A percentile compares a stretch with the other conserved stretches of the same genome.
These are phyloP conservation scores for Diplodia sapinea DNA, from an alignment of 2,329 filamentous ascomycete species.

Conservation along the genomic window DNA sequence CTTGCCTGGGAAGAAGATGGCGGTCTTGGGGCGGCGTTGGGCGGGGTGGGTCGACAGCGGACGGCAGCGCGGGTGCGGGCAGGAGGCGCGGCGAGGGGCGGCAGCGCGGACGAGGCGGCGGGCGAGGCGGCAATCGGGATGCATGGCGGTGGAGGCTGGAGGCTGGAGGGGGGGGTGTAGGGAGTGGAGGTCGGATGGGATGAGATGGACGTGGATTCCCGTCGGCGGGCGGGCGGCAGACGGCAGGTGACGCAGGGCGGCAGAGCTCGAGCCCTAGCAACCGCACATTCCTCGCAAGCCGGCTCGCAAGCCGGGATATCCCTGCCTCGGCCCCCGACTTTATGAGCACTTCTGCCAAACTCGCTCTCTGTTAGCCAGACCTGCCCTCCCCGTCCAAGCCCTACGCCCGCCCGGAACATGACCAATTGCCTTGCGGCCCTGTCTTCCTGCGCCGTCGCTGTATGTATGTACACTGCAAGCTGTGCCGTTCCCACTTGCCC, in stretches of 20 bases:
- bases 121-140: constrained; percentile 2
- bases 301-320: constrained; percentile 18
- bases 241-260: constrained; percentile 2
- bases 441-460: not conserved
- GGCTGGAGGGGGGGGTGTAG: not conserved
- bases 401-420: not conserved
- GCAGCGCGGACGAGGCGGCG: constrained; percentile 10
- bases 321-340: constrained; percentile 19
- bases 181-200: constrained; percentile 5
- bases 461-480: not conserved
- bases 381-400: not conserved
- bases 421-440: not conserved
- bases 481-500: not conserved
- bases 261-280: constrained; percentile 15
- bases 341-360: constrained; percentile 21
- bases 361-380: constrained; percentile 3
- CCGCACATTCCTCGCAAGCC: not conserved
- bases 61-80: constrained; percentile 3
- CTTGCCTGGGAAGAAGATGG: constrained; percentile 47
- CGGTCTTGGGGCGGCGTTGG: constrained; percentile 42
- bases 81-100: constrained; percentile 1
- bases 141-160: constrained; percentile 6
- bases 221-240: not conserved
- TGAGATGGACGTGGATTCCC: not conserved
- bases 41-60: constrained; percentile 1